These are phyloP conservation scores for Xylaria intraflava DNA, from an alignment of 495 filamentous ascomycete species.

Conservation along the genomic window DNA sequence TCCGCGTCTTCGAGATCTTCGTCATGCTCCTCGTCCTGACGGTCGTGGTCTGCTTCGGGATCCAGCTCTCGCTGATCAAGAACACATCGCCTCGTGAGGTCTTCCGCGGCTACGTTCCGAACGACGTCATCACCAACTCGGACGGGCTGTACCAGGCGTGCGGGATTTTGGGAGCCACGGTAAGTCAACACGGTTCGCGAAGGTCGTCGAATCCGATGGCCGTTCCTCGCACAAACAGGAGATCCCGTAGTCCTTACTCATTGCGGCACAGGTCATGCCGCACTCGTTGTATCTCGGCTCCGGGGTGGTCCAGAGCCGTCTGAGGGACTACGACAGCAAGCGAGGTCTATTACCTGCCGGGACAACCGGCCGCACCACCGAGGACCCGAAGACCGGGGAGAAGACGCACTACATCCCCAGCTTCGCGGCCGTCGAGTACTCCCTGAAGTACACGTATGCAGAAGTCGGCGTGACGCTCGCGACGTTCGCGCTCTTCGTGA, in stretches of 20 bases:
- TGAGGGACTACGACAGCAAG: conserved; percentile 67
- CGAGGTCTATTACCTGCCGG: conserved; percentile 46
- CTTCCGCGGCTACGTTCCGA: conserved; percentile 79
- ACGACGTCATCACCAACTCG: conserved; percentile 59
- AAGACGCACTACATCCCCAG: conserved; percentile 69
- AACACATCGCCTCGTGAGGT: conserved; percentile 65
- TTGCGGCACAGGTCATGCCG: conserved; percentile 58
- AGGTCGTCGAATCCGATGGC: background rate
- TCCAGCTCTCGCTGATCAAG: conserved; percentile 74
- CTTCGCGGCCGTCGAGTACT: conserved; percentile 67
- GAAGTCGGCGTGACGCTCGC: conserved; percentile 74
- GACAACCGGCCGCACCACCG: conserved; percentile 19
- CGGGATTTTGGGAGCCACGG: conserved; percentile 86
- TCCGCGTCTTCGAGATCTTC: conserved; percentile 74
- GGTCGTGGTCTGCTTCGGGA: conserved; percentile 86
- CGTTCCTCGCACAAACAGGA: background rate
- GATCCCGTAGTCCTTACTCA: background rate
- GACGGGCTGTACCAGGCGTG: conserved; percentile 78
- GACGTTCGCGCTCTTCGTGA: conserved; percentile 90
- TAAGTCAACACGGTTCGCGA: conserved; percentile 12
- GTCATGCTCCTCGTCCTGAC: conserved; percentile 73
- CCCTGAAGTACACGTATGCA: conserved; percentile 72
- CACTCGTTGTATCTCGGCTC: conserved; percentile 87
- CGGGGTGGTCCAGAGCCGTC: conserved; percentile 76
- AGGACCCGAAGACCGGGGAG: conserved; percentile 24